phyloP scores from a whole-genome alignment of 371 early-diverging fungal genomes.

The Lichtheimia hyalospora region DNA sequence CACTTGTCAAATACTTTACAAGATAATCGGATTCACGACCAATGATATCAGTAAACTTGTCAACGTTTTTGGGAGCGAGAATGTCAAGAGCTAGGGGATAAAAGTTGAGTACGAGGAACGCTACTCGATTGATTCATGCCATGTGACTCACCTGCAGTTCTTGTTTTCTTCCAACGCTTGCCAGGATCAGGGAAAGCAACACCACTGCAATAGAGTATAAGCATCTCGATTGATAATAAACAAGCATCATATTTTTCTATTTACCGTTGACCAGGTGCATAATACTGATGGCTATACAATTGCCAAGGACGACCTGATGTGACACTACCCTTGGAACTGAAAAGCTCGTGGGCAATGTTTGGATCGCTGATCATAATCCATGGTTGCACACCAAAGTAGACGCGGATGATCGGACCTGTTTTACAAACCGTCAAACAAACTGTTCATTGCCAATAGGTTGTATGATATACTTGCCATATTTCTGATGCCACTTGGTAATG shows the following conservation, averaged over 20 bases:
- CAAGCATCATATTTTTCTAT: not conserved
- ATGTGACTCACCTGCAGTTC: constrained; percentile 11
- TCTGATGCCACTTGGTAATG: constrained; percentile 16
- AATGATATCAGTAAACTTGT: constrained; percentile 5
- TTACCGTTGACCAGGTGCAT: constrained; percentile 15
- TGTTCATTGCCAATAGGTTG: not conserved
- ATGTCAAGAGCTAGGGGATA: constrained; percentile 10
- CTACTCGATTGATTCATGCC: too few relatives aligned
- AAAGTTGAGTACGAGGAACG: not conserved
- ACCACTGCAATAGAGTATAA: constrained; percentile 7
- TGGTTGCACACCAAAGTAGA: constrained; percentile 20
- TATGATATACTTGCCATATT: constrained; percentile 8
- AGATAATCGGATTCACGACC: constrained; percentile 8
- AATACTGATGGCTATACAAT: constrained; percentile 11
- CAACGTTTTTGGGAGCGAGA: constrained; percentile 17
- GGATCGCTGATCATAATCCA: constrained; percentile 24
- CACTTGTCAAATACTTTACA: constrained; percentile 5
- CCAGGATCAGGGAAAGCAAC: constrained; percentile 15
- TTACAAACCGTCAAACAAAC: not conserved
- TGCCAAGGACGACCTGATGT: constrained; percentile 20
- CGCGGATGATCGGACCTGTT: constrained; percentile 14
- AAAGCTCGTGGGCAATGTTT: constrained; percentile 24
- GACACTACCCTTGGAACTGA: constrained; percentile 15
- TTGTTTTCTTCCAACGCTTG: constrained; percentile 14
- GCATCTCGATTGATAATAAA: not conserved